A percentile compares a stretch with the other conserved stretches of the same genome.
These are phyloP conservation scores for Mycena galopus DNA, from an alignment of 768 basidiomycete genomes.

Conservation along the genomic window DNA sequence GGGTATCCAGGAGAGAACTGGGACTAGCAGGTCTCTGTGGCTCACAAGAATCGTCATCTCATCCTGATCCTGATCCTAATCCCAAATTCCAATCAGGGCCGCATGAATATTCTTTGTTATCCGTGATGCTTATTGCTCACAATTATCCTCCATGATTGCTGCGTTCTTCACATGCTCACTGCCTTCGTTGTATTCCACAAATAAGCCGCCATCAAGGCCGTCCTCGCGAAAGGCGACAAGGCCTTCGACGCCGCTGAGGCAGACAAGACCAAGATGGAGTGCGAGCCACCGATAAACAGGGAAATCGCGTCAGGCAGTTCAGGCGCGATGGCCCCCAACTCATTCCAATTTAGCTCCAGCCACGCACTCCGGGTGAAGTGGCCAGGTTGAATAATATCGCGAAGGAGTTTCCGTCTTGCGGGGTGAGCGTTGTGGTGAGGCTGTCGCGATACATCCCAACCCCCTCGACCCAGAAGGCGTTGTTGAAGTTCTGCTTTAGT, in stretches of 20 bases:
- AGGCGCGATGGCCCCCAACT: conserved; percentile 64
- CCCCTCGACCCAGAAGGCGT: conserved; percentile 63
- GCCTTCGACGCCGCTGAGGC: too few species aligned
- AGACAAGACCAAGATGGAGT: too few species aligned
- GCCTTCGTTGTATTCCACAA: too few species aligned
- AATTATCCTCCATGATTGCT: too few species aligned
- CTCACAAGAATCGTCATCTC: not conserved
- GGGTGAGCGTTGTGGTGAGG: conserved; percentile 55
- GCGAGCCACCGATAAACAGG: too few species aligned
- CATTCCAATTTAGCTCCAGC: conserved; percentile 66
- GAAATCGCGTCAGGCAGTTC: conserved; percentile 71
- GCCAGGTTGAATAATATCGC: conserved; percentile 63
- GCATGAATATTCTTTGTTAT: too few species aligned
- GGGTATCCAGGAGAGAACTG: not conserved
- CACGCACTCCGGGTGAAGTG: conserved; percentile 53
- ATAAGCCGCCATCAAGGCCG: too few species aligned
- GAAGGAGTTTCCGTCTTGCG: conserved; percentile 65
- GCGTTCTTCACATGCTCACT: too few species aligned
- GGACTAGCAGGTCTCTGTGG: not conserved
- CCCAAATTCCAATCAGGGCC: too few species aligned
- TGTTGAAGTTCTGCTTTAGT: conserved; percentile 64
- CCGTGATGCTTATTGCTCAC: too few species aligned
- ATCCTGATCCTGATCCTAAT: too few species aligned
- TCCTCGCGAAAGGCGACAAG: too few species aligned
- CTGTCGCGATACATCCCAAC: conserved; percentile 64